A percentile compares a stretch with the other conserved stretches of the same genome.
Evolutionary conservation across 495 filamentous ascomycete genomes (phyloP).

Genomic region (Xeromyces bisporus): DNA sequence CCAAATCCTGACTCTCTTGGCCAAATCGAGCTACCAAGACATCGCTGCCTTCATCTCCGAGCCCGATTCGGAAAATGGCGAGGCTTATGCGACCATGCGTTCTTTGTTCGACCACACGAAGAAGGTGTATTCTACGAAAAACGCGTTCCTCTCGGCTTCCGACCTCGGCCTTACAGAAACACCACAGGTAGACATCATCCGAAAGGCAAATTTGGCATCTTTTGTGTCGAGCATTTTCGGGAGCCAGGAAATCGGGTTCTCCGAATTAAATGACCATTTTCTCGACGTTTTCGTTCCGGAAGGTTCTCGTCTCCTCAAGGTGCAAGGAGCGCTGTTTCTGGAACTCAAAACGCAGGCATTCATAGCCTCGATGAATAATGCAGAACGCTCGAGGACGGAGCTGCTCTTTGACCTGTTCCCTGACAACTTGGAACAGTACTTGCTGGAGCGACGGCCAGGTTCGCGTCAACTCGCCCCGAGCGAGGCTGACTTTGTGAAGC

Average conservation of each 20-base stretch:
- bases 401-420: conserved; percentile 63
- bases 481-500: conserved; percentile 58
- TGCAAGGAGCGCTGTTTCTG: conserved; percentile 54
- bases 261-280: conserved; percentile 71
- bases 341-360: conserved; percentile 79
- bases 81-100: conserved; percentile 66
- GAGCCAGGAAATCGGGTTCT: conserved; percentile 64
- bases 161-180: conserved; percentile 54
- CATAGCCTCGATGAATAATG: conserved; percentile 51
- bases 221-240: conserved; percentile 72
- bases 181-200: conserved; percentile 56
- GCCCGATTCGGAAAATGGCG: conserved; percentile 55
- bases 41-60: conserved; percentile 59
- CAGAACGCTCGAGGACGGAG: conserved; percentile 45
- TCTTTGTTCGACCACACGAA: conserved; percentile 69
- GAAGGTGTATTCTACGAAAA: conserved; percentile 52
- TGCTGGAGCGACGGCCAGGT: conserved; percentile 49
- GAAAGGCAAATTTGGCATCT: conserved; percentile 75
- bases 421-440: conserved; percentile 41
- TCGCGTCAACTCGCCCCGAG: conserved; percentile 45
- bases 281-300: conserved; percentile 70
- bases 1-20: conserved; percentile 53
- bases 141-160: conserved; percentile 52
- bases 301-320: conserved; percentile 51
- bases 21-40: conserved; percentile 51